Base-by-base conservation (phyloP, 1,284 basidiomycete species). In the Takashimella koratensis region DNA sequence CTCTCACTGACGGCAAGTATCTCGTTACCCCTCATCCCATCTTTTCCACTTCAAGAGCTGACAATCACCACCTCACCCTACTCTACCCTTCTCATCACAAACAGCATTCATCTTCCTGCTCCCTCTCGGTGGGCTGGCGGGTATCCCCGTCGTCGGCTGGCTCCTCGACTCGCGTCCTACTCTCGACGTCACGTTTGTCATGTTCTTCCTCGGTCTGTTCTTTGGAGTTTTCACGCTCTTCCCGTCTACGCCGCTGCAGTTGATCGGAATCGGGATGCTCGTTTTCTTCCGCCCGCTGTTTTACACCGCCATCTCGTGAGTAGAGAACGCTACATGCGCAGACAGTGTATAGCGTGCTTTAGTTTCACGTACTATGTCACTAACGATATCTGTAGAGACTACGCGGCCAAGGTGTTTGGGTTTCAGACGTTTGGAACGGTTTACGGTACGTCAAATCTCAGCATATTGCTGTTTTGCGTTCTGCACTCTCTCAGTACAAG, bases 101-200 rank as follows among this genome's bases (percentile, higher is more conserved):
- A 27, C 54, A 64, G 65, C 70, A 1, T 77, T 77, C 64, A 73
- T 73, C 30, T 57, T 76, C 42, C 66, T 77, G 2, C 69, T 77
- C 3, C 76, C 76, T 5, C 53, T 76, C 12, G 76, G 71, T 0
- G 76, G 76, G 1, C 59, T 77, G 24, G 45, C 71, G 5, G 70
- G 73, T 61, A 50, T 60, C 52, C 44, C 50, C 3, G 23, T 26
- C 3, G 36, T 45, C 16, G 50, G 50, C 8, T 51, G 44, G 43
- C 59, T 78, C 1, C 64, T 78, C 8, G 76, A 77, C 55, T 52
- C 60, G 5, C 52, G 67, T 2, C 60, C 70, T 5, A 67, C 64
- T 6, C 52, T 68, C 26, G 67, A 68, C 41, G 68, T 70, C 10
- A 63, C 66, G 19, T 16, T 66, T 21, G 65, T 72, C 21, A 62